Evolutionary conservation across 345 rosid genomes (phyloP).

Genomic region (Limnanthes douglasii): DNA sequence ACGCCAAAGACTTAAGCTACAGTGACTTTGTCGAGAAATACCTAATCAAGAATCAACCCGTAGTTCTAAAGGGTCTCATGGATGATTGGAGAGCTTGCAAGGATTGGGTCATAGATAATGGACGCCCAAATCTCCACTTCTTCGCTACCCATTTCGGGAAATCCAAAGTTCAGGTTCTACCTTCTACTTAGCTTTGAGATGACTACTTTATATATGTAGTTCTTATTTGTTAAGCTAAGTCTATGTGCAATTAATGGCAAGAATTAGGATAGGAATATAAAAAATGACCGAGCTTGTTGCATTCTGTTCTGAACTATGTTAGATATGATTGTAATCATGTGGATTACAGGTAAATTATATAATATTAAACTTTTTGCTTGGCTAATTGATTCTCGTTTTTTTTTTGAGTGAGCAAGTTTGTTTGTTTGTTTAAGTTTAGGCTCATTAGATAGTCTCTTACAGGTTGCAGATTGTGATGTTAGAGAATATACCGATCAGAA

Average conservation of each 20-base stretch:
- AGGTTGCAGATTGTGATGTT: slow-evolving; percentile 86
- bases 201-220: background rate
- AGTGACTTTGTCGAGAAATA: slow-evolving; percentile 45
- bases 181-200: slow-evolving; percentile 2
- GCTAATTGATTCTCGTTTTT: background rate
- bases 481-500: slow-evolving; percentile 78
- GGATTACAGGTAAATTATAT: background rate
- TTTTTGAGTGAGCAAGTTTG: background rate
- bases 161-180: slow-evolving; percentile 68
- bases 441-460: background rate
- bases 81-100: slow-evolving; percentile 67
- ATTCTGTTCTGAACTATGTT: too few species aligned
- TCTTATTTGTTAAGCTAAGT: background rate
- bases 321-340: too few species aligned
- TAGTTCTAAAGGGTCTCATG: slow-evolving; percentile 56
- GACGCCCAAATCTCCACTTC: slow-evolving; percentile 43
- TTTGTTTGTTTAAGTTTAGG: slow-evolving; percentile 1
- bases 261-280: too few species aligned
- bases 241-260: background rate
- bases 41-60: slow-evolving; percentile 60
- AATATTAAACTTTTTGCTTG: background rate
- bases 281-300: too few species aligned
- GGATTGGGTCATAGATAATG: slow-evolving; percentile 59
- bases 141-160: slow-evolving; percentile 52
- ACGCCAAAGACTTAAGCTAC: slow-evolving; percentile 49